Percentiles rank a stretch among this genome's conserved stretches.
phyloP scores from a whole-genome alignment of 306 rosid species.

The Hylodesmum podocarpum region DNA sequence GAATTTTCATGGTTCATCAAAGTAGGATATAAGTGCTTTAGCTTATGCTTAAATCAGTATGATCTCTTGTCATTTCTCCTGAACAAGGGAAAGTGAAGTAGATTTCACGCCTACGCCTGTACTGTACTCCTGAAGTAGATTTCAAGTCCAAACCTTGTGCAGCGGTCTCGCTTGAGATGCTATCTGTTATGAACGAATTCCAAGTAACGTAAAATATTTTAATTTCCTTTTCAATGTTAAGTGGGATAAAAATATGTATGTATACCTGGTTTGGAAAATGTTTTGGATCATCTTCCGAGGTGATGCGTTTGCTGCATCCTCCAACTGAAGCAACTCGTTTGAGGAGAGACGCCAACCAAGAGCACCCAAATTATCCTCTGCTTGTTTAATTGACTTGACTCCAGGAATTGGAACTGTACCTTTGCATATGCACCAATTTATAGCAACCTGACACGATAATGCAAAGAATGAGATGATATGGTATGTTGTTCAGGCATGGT shows the following conservation, averaged over 20 bases:
- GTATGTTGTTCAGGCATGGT: not conserved
- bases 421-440: constrained; percentile 91
- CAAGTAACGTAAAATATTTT: not conserved
- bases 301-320: constrained; percentile 63
- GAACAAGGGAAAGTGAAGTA: not conserved
- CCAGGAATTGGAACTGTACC: constrained; percentile 92
- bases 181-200: constrained; percentile 28
- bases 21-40: not conserved
- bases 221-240: not conserved
- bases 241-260: not conserved
- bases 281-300: constrained; percentile 86
- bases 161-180: not conserved
- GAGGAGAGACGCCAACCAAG: constrained; percentile 76
- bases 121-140: no score
- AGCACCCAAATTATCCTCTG: constrained; percentile 85
- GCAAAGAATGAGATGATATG: constrained; percentile 15
- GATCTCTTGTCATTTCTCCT: not conserved
- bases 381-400: constrained; percentile 80
- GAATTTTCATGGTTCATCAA: not conserved
- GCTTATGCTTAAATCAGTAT: no score
- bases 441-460: constrained; percentile 68
- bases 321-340: constrained; percentile 63
- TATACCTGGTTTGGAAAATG: constrained; percentile 85
- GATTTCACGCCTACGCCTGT: no score
- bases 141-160: not conserved